A percentile compares a stretch with the other conserved stretches of the same genome.
These are phyloP conservation scores for Pseudogymnoascus sp. DNA, from an alignment of 2,329 filamentous ascomycete species.

Conservation along the genomic window DNA sequence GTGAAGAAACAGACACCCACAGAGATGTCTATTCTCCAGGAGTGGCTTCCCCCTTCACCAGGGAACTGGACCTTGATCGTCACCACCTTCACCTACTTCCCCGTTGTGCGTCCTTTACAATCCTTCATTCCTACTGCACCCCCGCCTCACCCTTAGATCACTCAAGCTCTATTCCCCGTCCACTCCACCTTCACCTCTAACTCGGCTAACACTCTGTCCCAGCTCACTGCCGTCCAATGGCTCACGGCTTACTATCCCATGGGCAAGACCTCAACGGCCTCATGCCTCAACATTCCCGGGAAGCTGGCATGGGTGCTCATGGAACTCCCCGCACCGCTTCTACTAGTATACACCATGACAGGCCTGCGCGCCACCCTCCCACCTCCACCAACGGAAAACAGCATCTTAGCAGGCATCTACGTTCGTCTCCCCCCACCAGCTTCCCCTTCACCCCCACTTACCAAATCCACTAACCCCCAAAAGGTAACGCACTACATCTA, in stretches of 20 bases:
- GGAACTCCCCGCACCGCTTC: slow-evolving; percentile 73
- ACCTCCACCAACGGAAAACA: slow-evolving; percentile 68
- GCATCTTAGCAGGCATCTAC: slow-evolving; percentile 63
- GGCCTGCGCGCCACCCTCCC: slow-evolving; percentile 53
- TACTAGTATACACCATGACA: slow-evolving; percentile 71
- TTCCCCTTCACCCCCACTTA: background rate
- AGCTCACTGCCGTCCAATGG: slow-evolving; percentile 73
- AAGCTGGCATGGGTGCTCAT: slow-evolving; percentile 81
- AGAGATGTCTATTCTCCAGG: slow-evolving; percentile 24
- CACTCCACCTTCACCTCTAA: background rate
- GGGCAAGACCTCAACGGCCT: slow-evolving; percentile 78
- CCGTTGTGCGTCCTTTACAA: slow-evolving; percentile 36
- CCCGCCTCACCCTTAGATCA: background rate
- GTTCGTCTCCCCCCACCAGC: slow-evolving; percentile 25
- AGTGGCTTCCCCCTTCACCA: slow-evolving; percentile 46
- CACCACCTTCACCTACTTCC: slow-evolving; percentile 46
- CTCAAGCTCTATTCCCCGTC: background rate
- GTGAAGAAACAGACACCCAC: background rate
- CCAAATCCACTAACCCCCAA: background rate
- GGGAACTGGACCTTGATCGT: slow-evolving; percentile 50
- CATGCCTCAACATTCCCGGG: slow-evolving; percentile 77
- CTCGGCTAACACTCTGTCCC: background rate
- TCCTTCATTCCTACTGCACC: background rate
- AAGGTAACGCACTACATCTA: slow-evolving; percentile 82
- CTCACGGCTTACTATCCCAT: slow-evolving; percentile 71